These are phyloP conservation scores for Arabidopsis lyrata DNA, from an alignment of 441 rosid species.

Conservation along the genomic window DNA sequence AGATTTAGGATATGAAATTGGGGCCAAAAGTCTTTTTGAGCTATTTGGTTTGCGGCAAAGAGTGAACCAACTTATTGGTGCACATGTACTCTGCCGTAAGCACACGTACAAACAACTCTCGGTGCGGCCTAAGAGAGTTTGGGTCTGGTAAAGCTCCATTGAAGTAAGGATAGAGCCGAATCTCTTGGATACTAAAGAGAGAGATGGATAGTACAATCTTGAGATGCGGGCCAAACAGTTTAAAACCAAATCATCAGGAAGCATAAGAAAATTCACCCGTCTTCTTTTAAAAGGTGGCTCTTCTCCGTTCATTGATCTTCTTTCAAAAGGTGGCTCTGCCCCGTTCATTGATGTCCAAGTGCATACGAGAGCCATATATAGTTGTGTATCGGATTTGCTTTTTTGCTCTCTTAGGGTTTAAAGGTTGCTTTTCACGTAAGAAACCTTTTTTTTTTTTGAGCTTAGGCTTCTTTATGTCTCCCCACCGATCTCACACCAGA, in stretches of 20 bases:
- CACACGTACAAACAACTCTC: not conserved
- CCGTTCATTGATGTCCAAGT: not conserved
- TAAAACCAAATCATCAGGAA: not conserved
- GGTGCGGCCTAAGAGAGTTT: not conserved
- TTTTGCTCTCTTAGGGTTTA: not conserved
- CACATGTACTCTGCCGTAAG: not conserved
- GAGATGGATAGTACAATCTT: not conserved
- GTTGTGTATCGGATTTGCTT: not conserved
- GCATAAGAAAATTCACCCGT: not conserved
- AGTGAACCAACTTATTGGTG: not conserved
- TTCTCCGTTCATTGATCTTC: not conserved
- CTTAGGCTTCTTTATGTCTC: not conserved
- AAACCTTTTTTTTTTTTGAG: not conserved
- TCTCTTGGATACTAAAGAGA: not conserved
- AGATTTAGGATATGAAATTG: not conserved
- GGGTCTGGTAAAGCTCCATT: not conserved
- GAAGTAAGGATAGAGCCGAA: not conserved
- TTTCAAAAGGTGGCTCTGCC: not conserved
- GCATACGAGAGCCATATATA: not conserved
- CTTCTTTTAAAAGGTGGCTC: not conserved
- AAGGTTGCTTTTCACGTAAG: not conserved
- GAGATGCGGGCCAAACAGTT: not conserved
- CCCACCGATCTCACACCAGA: not conserved
- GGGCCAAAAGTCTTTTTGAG: not conserved
- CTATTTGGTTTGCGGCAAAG: not conserved